Evolutionary conservation across 2,329 filamentous ascomycete genomes (phyloP).

Genomic region (Sclerotinia spermophila): DNA sequence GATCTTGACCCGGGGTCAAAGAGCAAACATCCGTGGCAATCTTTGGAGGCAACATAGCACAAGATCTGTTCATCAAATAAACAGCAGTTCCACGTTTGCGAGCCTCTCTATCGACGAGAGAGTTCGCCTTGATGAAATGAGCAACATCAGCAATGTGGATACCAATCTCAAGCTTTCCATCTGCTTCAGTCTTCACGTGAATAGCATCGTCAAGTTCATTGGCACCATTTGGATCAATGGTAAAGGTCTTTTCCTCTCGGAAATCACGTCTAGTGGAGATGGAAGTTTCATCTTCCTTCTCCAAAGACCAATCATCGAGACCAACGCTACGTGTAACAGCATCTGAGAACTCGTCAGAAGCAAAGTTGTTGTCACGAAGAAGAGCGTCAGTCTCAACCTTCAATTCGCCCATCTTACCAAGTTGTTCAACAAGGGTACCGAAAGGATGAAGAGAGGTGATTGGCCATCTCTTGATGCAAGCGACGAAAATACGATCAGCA

Average conservation of each 20-base stretch:
- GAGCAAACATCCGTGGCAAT: constrained; percentile 86
- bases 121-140: constrained; percentile 95
- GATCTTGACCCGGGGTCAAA: constrained; percentile 79
- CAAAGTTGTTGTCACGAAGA: constrained; percentile 97
- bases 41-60: constrained; percentile 85
- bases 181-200: constrained; percentile 78
- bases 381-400: constrained; percentile 98
- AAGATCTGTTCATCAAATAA: constrained; percentile 79
- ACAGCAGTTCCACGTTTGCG: constrained; percentile 97
- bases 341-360: constrained; percentile 95
- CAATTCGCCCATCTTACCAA: constrained; percentile 94
- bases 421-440: constrained; percentile 92
- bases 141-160: constrained; percentile 93
- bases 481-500: constrained; percentile 95
- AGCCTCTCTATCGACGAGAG: constrained; percentile 91
- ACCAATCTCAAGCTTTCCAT: constrained; percentile 89
- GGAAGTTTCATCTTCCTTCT: constrained; percentile 73
- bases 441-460: constrained; percentile 99
- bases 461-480: constrained; percentile 98
- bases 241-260: constrained; percentile 83
- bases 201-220: constrained; percentile 89
- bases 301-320: constrained; percentile 85
- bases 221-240: constrained; percentile 83
- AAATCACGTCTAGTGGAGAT: constrained; percentile 81
- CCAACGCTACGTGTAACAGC: constrained; percentile 91